Conservation (phyloP, 768 basidiomycete genomes). For the Kwoniella bestiolae region DNA sequence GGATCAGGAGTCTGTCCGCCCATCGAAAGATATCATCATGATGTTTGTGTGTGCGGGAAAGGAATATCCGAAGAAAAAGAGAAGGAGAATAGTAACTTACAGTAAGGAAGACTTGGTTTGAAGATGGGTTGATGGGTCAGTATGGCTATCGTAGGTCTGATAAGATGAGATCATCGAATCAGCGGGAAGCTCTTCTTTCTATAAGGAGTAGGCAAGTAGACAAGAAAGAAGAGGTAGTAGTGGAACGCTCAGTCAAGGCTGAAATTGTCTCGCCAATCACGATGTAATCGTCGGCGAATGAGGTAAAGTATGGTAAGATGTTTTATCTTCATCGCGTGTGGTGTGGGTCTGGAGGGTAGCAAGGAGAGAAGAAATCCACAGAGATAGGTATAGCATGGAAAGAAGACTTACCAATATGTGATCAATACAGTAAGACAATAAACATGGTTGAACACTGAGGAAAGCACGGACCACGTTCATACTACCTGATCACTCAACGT, state of each 20-base stretch:
- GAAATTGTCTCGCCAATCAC: slow-evolving; percentile 53
- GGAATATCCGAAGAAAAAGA: background rate
- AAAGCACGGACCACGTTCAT: background rate
- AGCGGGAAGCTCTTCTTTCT: background rate
- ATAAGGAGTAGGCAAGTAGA: background rate
- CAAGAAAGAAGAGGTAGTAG: slow-evolving; percentile 4
- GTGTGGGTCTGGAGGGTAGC: background rate
- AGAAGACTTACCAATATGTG: too few relatives aligned
- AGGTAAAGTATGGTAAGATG: slow-evolving; percentile 52
- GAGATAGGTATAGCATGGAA: too few relatives aligned
- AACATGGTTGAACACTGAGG: too few relatives aligned
- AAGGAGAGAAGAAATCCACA: background rate
- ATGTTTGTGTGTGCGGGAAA: slow-evolving; percentile 5
- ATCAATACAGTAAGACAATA: background rate
- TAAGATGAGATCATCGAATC: background rate
- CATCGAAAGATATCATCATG: slow-evolving; percentile 51
- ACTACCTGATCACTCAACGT: background rate
- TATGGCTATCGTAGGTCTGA: background rate
- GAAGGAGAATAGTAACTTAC: slow-evolving; percentile 3
- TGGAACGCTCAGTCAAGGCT: slow-evolving; percentile 55
- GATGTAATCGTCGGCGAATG: slow-evolving; percentile 43
- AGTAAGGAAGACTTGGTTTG: slow-evolving; percentile 2
- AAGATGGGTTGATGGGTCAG: too few relatives aligned
- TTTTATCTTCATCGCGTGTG: slow-evolving; percentile 52
- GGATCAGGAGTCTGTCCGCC: slow-evolving; percentile 50